These are phyloP conservation scores for Rhizophora mangle DNA, from an alignment of 345 rosid genomes.

Conservation along the genomic window DNA sequence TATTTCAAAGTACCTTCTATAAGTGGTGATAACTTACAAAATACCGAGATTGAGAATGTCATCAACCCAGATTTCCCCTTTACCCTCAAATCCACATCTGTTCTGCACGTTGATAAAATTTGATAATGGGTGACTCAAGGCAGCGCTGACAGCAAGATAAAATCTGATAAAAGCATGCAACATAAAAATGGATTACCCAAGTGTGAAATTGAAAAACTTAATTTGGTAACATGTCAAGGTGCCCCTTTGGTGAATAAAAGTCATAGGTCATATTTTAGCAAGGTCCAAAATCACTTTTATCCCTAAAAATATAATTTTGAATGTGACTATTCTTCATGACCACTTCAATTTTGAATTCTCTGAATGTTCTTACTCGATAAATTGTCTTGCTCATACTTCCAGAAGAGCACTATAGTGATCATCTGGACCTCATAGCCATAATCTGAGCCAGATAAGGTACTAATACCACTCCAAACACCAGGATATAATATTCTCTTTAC, in stretches of 20 bases:
- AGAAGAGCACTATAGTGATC: not conserved
- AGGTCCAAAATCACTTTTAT: not conserved
- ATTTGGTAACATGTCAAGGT: not conserved
- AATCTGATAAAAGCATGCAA: not conserved
- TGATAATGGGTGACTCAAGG: constrained; percentile 10
- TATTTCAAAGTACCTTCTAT: not conserved
- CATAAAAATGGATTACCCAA: not conserved
- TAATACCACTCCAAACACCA: not conserved
- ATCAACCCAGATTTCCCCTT: constrained; percentile 91
- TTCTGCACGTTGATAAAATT: constrained; percentile 50
- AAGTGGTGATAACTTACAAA: constrained; percentile 57
- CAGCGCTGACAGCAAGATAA: not conserved
- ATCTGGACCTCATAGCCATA: not conserved
- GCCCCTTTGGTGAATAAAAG: not conserved
- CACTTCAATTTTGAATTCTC: not conserved
- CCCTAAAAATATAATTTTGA: not conserved
- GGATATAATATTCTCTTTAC: not conserved
- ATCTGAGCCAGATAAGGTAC: not conserved
- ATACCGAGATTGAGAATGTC: constrained; percentile 93
- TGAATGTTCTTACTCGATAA: not conserved
- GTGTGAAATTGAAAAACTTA: not conserved
- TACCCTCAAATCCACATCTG: constrained; percentile 88
- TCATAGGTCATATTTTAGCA: not conserved
- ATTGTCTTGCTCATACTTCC: constrained; percentile 1
- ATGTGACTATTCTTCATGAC: not conserved